Evolutionary conservation across 2,329 filamentous ascomycete genomes (phyloP).

Genomic region (Emericellopsis atlantica): DNA sequence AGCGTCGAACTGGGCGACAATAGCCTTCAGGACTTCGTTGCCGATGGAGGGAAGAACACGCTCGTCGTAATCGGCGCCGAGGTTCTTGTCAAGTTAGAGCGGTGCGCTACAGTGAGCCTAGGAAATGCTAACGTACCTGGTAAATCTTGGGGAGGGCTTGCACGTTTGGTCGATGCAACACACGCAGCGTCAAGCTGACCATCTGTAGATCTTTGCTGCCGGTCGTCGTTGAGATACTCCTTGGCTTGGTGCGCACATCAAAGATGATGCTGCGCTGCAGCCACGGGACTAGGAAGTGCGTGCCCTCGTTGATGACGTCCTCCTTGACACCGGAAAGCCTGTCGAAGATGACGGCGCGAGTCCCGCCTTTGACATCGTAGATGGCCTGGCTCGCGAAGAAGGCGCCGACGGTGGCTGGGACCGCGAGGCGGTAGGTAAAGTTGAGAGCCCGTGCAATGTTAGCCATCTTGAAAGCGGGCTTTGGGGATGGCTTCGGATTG

Average conservation of each 20-base stretch:
- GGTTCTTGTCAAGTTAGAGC: slow-evolving; percentile 48
- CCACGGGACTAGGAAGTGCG: slow-evolving; percentile 94
- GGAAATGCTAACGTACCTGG: slow-evolving; percentile 50
- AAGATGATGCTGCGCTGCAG: slow-evolving; percentile 89
- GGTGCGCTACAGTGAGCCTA: neutral
- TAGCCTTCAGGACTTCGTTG: slow-evolving; percentile 97
- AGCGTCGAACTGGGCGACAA: slow-evolving; percentile 97
- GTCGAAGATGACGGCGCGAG: slow-evolving; percentile 96
- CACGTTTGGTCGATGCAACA: slow-evolving; percentile 89
- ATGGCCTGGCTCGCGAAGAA: slow-evolving; percentile 65
- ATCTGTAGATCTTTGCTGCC: slow-evolving; percentile 99
- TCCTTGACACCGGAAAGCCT: slow-evolving; percentile 86
- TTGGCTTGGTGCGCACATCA: slow-evolving; percentile 92
- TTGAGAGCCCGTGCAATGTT: slow-evolving; percentile 38
- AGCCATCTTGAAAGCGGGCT: slow-evolving; percentile 1
- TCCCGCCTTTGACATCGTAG: slow-evolving; percentile 94
- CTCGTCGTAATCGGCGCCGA: slow-evolving; percentile 97
- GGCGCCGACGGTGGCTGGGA: slow-evolving; percentile 60
- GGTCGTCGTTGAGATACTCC: slow-evolving; percentile 95
- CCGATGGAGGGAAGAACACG: slow-evolving; percentile 95
- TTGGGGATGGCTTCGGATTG: no score
- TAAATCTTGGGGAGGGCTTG: slow-evolving; percentile 93
- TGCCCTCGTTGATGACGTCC: slow-evolving; percentile 84
- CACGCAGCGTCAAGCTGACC: slow-evolving; percentile 94
- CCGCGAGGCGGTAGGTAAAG: slow-evolving; percentile 52